Evolutionary conservation across 1,284 basidiomycete species (phyloP).

Genomic region (Gomphus bonarii): DNA sequence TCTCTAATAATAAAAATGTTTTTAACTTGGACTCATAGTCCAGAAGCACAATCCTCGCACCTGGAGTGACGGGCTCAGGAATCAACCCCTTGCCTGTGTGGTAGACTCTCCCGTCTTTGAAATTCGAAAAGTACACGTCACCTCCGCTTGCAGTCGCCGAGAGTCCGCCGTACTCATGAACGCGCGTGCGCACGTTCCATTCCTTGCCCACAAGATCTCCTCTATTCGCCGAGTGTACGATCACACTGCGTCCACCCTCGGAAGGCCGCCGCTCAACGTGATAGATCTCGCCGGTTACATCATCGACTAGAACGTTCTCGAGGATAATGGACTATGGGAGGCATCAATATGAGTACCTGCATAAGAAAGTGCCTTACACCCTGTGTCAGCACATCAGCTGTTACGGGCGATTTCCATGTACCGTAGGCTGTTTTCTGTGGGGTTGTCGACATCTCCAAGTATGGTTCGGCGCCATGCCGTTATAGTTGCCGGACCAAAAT

Average conservation of each 20-base stretch:
- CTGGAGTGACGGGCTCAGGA: conserved; percentile 50
- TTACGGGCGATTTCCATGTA: conserved; percentile 51
- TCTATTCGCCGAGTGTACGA: conserved; percentile 39
- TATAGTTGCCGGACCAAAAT: too few species aligned
- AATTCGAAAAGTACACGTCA: conserved; percentile 47
- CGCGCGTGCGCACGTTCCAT: conserved; percentile 48
- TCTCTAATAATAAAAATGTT: conserved; percentile 24
- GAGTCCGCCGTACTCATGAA: conserved; percentile 46
- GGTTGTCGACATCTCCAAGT: neutral
- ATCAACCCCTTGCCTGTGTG: conserved; percentile 23
- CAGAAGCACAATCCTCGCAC: conserved; percentile 24
- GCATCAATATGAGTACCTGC: neutral
- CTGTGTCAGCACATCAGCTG: conserved; percentile 36
- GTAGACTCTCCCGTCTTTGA: conserved; percentile 41
- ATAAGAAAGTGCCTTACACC: conserved; percentile 12
- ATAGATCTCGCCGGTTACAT: conserved; percentile 39
- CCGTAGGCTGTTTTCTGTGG: conserved; percentile 37
- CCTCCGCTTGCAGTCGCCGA: conserved; percentile 39
- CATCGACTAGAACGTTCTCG: conserved; percentile 44
- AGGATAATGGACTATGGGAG: conserved; percentile 24
- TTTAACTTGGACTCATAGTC: neutral
- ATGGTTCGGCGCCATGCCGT: too few species aligned
- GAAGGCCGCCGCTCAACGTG: conserved; percentile 53
- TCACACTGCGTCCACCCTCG: conserved; percentile 46
- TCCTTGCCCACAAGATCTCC: conserved; percentile 38